Base-by-base conservation (phyloP, 495 filamentous ascomycete genomes). In the Tuber microsphaerosporum region DNA sequence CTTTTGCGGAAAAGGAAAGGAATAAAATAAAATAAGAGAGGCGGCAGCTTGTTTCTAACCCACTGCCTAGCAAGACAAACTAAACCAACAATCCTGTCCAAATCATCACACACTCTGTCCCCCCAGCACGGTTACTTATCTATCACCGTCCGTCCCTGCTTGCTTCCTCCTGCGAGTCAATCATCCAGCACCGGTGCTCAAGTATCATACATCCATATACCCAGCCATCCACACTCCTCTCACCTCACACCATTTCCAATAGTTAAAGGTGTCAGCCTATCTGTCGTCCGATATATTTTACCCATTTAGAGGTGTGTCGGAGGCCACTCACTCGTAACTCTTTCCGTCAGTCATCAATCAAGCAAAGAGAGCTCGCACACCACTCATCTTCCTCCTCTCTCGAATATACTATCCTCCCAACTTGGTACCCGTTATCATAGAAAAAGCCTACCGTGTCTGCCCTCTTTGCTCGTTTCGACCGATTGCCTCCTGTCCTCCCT, bases 201-300 rank as follows among this genome's bases (percentile, higher is more conserved):
- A 61, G 51, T 34, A 2, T 2, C 1, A 2, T 37, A 2, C 10
- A 61, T 31, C 51, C 51, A 61, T 31, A 65, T 65, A 65, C 26
- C 26, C 56, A 65, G 56, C 56, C 56, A 65, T 65, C 56, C 56
- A 65, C 56, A 65, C 56, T 65, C 0, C 56, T 5, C 56, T 16
- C 56, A 61, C 56, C 56, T 34, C 31, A 34, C 26, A 17, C 56
- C 56, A 31, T 31, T 16, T 31, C 51, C 26, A 65, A 65, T 17
- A 65, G 31, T 26, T 34, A 65, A 9, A 31, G 56, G 56, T 65
- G 56, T 34, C 56, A 34, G 26, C 56, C 56, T 65, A 65, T 65
- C 26, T 34, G 56, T 65, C 56, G 56, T 65, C 56, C 56, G 56
- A 65, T 65, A 65, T 65, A 65, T 65, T 65, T 65, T 34, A 65